Base-by-base conservation (phyloP, 2,329 filamentous ascomycete species). In the Exserohilum turcica region DNA sequence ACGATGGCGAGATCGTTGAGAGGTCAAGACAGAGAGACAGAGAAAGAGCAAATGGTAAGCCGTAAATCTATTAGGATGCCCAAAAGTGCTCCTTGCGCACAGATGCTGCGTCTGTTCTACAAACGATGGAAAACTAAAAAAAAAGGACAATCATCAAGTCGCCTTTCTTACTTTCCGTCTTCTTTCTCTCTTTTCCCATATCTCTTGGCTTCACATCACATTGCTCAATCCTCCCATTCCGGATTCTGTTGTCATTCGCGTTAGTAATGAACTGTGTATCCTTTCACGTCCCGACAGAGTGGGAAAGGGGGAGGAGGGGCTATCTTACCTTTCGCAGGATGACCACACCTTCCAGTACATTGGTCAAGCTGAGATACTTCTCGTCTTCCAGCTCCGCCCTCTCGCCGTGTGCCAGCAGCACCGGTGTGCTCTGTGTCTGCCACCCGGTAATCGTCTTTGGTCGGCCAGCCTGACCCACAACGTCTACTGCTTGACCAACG, bases 381-480 rank as follows among this genome's bases (percentile, higher is more conserved):
- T 99, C 94, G 69, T 99, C 94, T 76, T 99, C 94, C 44, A 99
- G 80, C 80, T 99, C 94, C 8, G 94, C 94, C 67, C 95, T 84
- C 81, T 99, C 94, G 27, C 95, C 94, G 71, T 96, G 89, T n/a
- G 91, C 88, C 66, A 99, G 80, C 54, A 99, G 81, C 40, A 99
- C 94, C 0, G 94, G 94, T n/a, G 94, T 99, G 79, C 91, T 97
- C 81, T 99, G 94, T 62, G 94, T 99, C 78, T 99, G 94, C 94
- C 94, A 99, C 47, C 94, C 94, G 8, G 94, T 99, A 68, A 99
- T 99, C 2, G 94, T 99, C 87, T 99, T 97, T 64, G 94, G 94
- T 59, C 93, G 86, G 73, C 94, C 94, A 10, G 95, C 94, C 76
- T 97, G 94, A 45, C 94, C 95, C 35, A 99, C 94, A 36, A 99